These are phyloP conservation scores for Mycena sp. DNA, from an alignment of 1,284 basidiomycete species.

Conservation along the genomic window DNA sequence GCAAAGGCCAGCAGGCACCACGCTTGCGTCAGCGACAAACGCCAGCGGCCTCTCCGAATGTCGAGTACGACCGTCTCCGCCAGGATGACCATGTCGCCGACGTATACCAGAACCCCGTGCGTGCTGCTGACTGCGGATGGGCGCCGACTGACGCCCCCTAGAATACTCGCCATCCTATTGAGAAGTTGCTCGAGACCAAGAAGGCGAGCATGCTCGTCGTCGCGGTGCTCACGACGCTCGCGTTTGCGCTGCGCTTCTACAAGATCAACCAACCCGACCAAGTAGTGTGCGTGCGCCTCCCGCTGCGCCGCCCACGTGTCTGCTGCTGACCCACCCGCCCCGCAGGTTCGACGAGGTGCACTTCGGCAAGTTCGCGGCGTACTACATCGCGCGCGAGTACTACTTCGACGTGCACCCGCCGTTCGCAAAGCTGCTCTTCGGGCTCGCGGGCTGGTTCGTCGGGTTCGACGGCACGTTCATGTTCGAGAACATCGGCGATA, in stretches of 20 bases:
- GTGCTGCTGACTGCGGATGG: slow-evolving; percentile 31
- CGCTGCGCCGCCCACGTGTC: neutral
- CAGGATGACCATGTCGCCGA: slow-evolving; percentile 57
- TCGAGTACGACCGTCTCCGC: slow-evolving; percentile 44
- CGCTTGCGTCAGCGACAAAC: slow-evolving; percentile 27
- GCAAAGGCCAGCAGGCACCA: slow-evolving; percentile 25
- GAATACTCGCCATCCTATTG: slow-evolving; percentile 65
- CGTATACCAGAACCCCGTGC: slow-evolving; percentile 55
- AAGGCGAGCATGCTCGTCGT: slow-evolving; percentile 68
- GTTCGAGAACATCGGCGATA: slow-evolving; percentile 97
- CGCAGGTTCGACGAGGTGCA: slow-evolving; percentile 95
- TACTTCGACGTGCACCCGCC: slow-evolving; percentile 99
- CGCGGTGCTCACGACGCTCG: slow-evolving; percentile 72
- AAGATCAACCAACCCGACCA: slow-evolving; percentile 94
- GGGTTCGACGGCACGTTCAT: slow-evolving; percentile 95
- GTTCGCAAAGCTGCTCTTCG: slow-evolving; percentile 93
- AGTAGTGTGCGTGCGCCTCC: slow-evolving; percentile 81
- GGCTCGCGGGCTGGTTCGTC: slow-evolving; percentile 93
- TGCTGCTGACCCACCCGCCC: neutral
- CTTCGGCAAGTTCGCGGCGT: slow-evolving; percentile 94
- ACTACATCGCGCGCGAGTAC: slow-evolving; percentile 92
- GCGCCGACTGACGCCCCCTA: slow-evolving; percentile 35
- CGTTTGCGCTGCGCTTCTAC: slow-evolving; percentile 89
- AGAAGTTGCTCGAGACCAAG: slow-evolving; percentile 67
- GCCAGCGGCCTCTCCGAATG: neutral